A percentile compares a stretch with the other conserved stretches of the same genome.
Conservation (phyloP, 2,329 filamentous ascomycete species). For the Gremmenia infestans region DNA sequence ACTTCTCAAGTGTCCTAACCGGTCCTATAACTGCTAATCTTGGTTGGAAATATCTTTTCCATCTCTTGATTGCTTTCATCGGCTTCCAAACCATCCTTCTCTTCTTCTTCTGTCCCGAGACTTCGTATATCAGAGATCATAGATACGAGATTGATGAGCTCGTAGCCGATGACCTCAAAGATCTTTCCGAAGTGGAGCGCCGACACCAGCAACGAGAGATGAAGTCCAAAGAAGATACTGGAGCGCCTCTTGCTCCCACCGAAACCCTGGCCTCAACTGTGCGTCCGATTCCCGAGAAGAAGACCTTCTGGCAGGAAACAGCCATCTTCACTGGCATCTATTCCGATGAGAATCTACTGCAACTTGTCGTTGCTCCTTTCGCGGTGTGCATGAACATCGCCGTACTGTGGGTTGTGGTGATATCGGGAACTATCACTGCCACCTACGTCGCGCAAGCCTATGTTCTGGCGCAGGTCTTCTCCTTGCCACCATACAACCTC, state of each 20-base stretch:
- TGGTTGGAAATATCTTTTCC: conserved; percentile 39
- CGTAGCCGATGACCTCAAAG: conserved; percentile 8
- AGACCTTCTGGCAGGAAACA: conserved; percentile 34
- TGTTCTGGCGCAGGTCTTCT: conserved; percentile 43
- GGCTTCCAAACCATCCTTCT: conserved; percentile 29
- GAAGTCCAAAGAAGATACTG: not conserved
- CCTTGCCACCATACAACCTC: conserved; percentile 41
- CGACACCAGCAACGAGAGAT: conserved; percentile 3
- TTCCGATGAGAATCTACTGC: conserved; percentile 34
- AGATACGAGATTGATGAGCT: conserved; percentile 14
- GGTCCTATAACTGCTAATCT: conserved; percentile 36
- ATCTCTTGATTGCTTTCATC: conserved; percentile 11
- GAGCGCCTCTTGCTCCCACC: not conserved
- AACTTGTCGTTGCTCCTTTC: conserved; percentile 39
- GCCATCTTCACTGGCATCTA: conserved; percentile 35
- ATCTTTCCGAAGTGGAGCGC: conserved; percentile 6
- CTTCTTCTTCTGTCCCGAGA: conserved; percentile 47
- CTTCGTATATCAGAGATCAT: conserved; percentile 38
- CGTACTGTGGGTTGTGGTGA: conserved; percentile 44
- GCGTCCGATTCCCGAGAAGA: conserved; percentile 21
- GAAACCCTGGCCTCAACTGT: not conserved
- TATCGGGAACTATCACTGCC: conserved; percentile 39
- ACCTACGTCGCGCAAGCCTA: conserved; percentile 40
- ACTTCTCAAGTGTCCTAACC: conserved; percentile 37
- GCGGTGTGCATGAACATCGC: conserved; percentile 45